Base-by-base conservation (phyloP, 2,329 filamentous ascomycete species). In the Knufia fluminis region DNA sequence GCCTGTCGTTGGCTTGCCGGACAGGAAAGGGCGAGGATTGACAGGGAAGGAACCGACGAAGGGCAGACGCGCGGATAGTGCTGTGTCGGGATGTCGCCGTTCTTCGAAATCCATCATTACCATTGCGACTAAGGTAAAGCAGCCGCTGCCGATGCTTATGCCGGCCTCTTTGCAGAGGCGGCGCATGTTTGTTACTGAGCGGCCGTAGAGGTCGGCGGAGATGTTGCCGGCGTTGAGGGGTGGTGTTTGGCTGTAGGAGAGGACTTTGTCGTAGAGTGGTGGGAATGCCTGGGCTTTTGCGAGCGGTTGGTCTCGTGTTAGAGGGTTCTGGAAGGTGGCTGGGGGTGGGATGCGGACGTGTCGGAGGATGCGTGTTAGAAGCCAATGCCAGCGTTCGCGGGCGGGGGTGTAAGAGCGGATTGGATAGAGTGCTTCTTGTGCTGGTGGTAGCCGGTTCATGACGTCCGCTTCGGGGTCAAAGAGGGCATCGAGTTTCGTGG, bases 31-130 rank as follows among this genome's bases (percentile, higher is more conserved):
- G 3, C 56, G 44, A 1, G 56, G 56, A 31, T 58, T 58, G 8
- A 58, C 49, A 0, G 56, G 56, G 33, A 57, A 58, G n/a, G 54
- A 57, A 10, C 54, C 56, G n/a, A 55, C 51, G 31, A 58, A 58
- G 28, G 54, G 53, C 17, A 50, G 47, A 1, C 55, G 49, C 14
- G 54, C 35, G 19, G 52, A 22, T 2, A 41, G 9, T 38, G 54
- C 38, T 7, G 55, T 31, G 16, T 53, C 12, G 3, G 54, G 54
- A 46, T 55, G 32, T 35, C 50, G 53, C 20, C 28, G 24, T 43
- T 58, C 56, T 39, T 58, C 49, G 16, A 58, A 47, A 2, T 50
- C 20, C 56, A 58, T 58, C 56, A 58, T 58, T 1, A 53, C 54
- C 38, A 58, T 23, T 1, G 54, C 54, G 3, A 58, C 56, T 19